Conservation (phyloP, 108 stramenopile genomes). For the Cyclotella cryptica region DNA sequence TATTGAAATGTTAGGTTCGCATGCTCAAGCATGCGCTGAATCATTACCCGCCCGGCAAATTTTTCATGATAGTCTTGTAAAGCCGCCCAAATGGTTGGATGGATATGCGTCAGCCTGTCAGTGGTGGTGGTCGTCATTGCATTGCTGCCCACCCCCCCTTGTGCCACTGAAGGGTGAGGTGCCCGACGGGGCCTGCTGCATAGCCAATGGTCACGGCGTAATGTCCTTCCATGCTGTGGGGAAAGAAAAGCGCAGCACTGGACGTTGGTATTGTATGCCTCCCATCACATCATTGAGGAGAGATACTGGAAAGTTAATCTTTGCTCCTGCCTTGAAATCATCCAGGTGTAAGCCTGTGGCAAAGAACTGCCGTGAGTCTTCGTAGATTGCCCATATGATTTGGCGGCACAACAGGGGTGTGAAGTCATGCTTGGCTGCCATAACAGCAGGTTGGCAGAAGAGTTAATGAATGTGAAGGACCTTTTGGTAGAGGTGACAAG, state of each 20-base stretch:
- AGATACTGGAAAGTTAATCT: background rate
- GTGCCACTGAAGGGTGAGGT: background rate
- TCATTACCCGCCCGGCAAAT: background rate
- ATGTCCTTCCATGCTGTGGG: constrained; percentile 4
- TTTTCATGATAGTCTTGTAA: background rate
- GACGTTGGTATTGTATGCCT: background rate
- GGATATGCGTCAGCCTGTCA: background rate
- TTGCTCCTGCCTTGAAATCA: background rate
- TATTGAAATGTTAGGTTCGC: background rate
- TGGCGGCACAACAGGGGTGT: background rate
- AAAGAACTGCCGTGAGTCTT: background rate
- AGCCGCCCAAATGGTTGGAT: background rate
- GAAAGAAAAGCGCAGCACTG: constrained; percentile 1
- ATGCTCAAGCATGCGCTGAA: background rate
- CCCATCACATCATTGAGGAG: constrained; percentile 1
- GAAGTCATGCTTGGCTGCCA: background rate
- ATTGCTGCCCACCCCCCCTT: background rate
- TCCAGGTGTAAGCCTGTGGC: background rate
- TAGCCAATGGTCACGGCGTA: background rate
- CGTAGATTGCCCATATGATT: constrained; percentile 13
- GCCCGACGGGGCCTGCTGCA: background rate
- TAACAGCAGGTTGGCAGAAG: too few species aligned
- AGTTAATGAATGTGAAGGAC: too few species aligned
- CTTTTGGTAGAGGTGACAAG: too few species aligned
- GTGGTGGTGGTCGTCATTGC: background rate